A percentile compares a stretch with the other conserved stretches of the same genome.
Evolutionary conservation across 768 basidiomycete genomes (phyloP).

Genomic region (Chlorophyllum brunneum): DNA sequence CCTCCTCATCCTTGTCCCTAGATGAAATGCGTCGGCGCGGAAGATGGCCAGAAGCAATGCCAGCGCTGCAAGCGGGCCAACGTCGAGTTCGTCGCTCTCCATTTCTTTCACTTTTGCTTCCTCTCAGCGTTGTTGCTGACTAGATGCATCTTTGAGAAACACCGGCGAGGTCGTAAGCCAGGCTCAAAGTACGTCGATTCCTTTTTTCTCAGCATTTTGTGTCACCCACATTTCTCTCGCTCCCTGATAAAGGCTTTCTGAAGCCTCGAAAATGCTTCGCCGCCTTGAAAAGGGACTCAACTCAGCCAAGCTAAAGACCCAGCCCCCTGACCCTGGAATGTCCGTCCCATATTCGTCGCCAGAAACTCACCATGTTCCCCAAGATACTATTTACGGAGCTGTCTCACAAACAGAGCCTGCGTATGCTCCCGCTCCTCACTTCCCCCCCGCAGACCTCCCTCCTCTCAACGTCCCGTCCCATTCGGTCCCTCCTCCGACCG

Average conservation of each 20-base stretch:
- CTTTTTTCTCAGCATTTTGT: conserved; percentile 9
- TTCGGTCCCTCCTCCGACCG: conserved; percentile 27
- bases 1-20: conserved; percentile 28
- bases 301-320: conserved; percentile 70
- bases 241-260: conserved; percentile 65
- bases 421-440: conserved; percentile 9
- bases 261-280: conserved; percentile 86
- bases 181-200: conserved; percentile 70
- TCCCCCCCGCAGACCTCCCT: conserved; percentile 24
- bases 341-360: conserved; percentile 31
- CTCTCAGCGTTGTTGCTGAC: conserved; percentile 16
- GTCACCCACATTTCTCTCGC: conserved; percentile 8
- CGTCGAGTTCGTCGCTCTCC: conserved; percentile 51
- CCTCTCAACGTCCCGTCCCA: conserved; percentile 33
- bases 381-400: conserved; percentile 26
- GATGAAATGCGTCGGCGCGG: conserved; percentile 93
- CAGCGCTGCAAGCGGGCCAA: conserved; percentile 83
- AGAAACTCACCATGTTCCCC: conserved; percentile 19
- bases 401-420: conserved; percentile 29
- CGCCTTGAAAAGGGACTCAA: conserved; percentile 82
- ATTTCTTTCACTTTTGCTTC: conserved; percentile 10
- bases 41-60: conserved; percentile 77
- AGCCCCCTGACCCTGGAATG: conserved; percentile 31
- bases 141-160: conserved; percentile 86
- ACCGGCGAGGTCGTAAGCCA: conserved; percentile 83